Conservation (phyloP, 495 filamentous ascomycete species). For the Aspergillus asperescens region DNA sequence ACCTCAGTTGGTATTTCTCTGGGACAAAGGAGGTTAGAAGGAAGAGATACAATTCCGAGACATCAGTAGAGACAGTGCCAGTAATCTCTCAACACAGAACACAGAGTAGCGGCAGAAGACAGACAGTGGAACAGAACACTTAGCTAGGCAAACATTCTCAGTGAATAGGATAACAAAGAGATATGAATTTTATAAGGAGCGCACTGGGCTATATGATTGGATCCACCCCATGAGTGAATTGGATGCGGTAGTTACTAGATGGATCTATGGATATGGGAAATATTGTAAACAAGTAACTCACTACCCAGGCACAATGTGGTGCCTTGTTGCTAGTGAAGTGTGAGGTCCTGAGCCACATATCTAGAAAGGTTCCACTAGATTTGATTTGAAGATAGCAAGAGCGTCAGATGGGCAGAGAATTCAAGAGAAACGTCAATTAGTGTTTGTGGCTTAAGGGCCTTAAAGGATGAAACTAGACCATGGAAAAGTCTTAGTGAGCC, state of each 20-base stretch:
- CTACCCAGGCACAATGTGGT: too few species aligned
- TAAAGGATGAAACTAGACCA: neutral
- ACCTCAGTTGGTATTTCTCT: neutral
- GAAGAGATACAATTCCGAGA: neutral
- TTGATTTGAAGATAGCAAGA: too few species aligned
- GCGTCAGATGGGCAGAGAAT: too few species aligned
- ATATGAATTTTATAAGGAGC: neutral
- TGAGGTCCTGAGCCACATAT: too few species aligned
- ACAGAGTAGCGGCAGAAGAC: neutral
- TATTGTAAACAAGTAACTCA: too few species aligned
- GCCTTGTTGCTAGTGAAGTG: neutral
- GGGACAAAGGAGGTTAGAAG: neutral
- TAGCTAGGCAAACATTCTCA: neutral
- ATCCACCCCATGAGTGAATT: neutral
- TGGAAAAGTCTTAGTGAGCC: conserved; percentile 7
- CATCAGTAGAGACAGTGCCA: conserved; percentile 1
- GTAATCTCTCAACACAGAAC: neutral
- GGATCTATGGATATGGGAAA: neutral
- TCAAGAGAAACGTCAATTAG: neutral
- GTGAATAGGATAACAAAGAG: neutral
- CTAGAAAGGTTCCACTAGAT: too few species aligned
- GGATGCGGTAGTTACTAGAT: neutral
- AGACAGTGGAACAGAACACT: neutral
- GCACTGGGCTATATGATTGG: neutral
- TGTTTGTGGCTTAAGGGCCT: neutral